A percentile compares a stretch with the other conserved stretches of the same genome.
These are phyloP conservation scores for Stagonosporopsis cucurbitacearum DNA, from an alignment of 2,329 filamentous ascomycete species.

Conservation along the genomic window DNA sequence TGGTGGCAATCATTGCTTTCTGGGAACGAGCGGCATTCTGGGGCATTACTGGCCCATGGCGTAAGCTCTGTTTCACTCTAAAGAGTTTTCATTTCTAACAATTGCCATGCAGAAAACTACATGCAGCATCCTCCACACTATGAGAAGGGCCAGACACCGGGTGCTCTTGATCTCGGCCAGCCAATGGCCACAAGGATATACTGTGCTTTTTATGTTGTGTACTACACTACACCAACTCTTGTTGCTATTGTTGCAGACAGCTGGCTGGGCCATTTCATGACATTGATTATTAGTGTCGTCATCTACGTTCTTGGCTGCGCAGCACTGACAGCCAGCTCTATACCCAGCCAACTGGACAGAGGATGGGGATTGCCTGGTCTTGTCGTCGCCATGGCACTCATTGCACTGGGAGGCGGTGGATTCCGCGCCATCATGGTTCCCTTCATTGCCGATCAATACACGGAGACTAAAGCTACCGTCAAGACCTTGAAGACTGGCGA, in stretches of 20 bases:
- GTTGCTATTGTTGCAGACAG: conserved; percentile 50
- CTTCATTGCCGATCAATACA: conserved; percentile 49
- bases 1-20: conserved; percentile 33
- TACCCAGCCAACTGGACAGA: conserved; percentile 23
- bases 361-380: conserved; percentile 39
- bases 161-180: conserved; percentile 44
- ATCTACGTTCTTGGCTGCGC: conserved; percentile 37
- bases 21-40: conserved; percentile 41
- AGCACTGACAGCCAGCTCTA: conserved; percentile 31
- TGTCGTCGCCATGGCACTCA: conserved; percentile 41
- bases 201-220: conserved; percentile 63
- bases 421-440: conserved; percentile 46
- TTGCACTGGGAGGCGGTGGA: conserved; percentile 51
- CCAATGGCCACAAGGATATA: conserved; percentile 59
- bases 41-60: conserved; percentile 43
- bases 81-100: conserved; percentile 1
- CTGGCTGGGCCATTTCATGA: conserved; percentile 50
- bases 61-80: conserved; percentile 20
- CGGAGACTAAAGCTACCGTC: conserved; percentile 26
- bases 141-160: conserved; percentile 42
- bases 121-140: conserved; percentile 46
- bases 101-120: conserved; percentile 49
- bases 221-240: conserved; percentile 49
- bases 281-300: conserved; percentile 41
- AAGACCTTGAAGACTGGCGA: conserved; percentile 38